Conservation (phyloP, 2,329 filamentous ascomycete species). For the Sporothrix protearum region DNA sequence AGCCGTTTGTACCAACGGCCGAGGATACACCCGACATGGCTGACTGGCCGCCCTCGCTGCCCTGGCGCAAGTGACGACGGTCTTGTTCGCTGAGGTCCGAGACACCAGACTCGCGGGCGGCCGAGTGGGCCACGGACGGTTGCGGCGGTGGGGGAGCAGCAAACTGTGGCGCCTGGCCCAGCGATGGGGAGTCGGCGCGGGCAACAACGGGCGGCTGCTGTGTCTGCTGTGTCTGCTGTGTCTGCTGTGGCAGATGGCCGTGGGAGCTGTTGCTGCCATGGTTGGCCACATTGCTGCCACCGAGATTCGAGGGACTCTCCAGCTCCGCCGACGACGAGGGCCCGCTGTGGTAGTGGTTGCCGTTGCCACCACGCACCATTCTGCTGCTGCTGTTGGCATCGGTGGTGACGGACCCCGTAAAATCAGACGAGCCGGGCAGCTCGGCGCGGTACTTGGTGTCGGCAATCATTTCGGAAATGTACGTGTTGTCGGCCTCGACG, state of each 20-base stretch:
- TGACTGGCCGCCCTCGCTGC: constrained; percentile 42
- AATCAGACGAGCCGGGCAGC: constrained; percentile 41
- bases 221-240: constrained; percentile 13
- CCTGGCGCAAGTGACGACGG: constrained; percentile 40
- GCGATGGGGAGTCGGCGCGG: constrained; percentile 27
- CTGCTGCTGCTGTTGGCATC: constrained; percentile 26
- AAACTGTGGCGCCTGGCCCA: constrained; percentile 21
- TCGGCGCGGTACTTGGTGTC: constrained; percentile 47
- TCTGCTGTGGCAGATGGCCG: constrained; percentile 23
- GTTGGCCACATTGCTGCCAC: constrained; percentile 29
- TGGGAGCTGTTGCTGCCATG: constrained; percentile 35
- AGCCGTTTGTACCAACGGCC: neutral
- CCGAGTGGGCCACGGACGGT: constrained; percentile 7
- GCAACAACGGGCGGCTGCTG: constrained; percentile 2
- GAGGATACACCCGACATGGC: constrained; percentile 24
- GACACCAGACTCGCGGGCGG: constrained; percentile 38
- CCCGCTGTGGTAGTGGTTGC: neutral
- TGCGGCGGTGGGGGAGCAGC: neutral
- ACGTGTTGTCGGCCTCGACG: constrained; percentile 44
- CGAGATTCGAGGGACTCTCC: constrained; percentile 31
- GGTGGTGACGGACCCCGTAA: constrained; percentile 30
- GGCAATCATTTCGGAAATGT: constrained; percentile 45
- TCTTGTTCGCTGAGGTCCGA: constrained; percentile 43
- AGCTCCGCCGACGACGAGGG: constrained; percentile 28
- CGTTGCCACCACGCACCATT: constrained; percentile 6